Base-by-base conservation (phyloP, 2,329 filamentous ascomycete genomes). In the Colletotrichum nymphaeae region DNA sequence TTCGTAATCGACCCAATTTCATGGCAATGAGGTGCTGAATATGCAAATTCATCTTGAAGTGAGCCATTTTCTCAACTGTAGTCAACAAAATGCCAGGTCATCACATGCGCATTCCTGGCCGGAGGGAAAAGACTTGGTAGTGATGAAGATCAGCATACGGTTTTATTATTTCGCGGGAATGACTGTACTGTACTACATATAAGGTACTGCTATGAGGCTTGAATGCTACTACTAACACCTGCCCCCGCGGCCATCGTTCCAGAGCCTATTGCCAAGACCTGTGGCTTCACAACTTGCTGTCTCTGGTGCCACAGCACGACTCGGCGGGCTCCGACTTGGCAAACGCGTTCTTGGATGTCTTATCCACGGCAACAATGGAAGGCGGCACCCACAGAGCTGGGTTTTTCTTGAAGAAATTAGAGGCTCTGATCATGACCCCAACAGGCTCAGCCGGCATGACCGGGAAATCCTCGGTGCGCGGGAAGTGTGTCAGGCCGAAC, bases 361-460 rank as follows among this genome's bases (percentile, higher is more conserved):
- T 49, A 3, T 49, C 42, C 42, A 49, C 42, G 7, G 42, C 42
- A 9, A 49, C 42, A 49, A 49, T 49, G 16, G 19, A 49, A 49
- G 75, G 74, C 12, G 78, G 77, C n/a, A 78, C 77, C 67, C 76
- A 76, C 2, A 88, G 75, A 9, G 85, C 86, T 1, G 87, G 86
- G 72, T 88, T 88, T 77, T 83, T 84, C n/a, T 83, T 83, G 76
- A 88, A 88, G 79, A 88, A 88, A 35, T 87, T 86, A 62, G 86
- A 85, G 2, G 87, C 86, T 74, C 86, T 84, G 30, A 88, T 77
- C 78, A 83, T 83, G 16, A 88, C 83, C 65, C 83, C 84, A 68
- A 90, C 82, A 14, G 88, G 86, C 81, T 91, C 89, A 57, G 85
- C 86, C 0, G 89, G 89, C 88, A 90, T 90, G 60, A 90, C 85